Evolutionary conservation across 2,329 filamentous ascomycete genomes (phyloP).

Genomic region (Aureobasidium sp.): DNA sequence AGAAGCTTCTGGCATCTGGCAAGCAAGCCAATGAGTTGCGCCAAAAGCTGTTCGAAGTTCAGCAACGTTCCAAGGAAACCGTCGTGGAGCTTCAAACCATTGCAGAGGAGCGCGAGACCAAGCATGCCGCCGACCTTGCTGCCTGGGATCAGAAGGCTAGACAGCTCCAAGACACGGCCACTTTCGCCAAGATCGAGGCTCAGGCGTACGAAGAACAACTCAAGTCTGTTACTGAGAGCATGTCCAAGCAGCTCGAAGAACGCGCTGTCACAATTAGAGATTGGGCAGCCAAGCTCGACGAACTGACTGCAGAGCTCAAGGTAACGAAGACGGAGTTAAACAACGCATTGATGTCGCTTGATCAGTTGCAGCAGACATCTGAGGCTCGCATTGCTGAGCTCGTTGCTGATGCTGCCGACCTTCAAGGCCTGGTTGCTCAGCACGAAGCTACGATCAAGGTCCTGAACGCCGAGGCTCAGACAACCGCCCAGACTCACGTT

Average conservation of each 20-base stretch:
- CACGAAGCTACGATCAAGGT: slow-evolving; percentile 20
- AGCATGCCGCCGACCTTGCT: slow-evolving; percentile 29
- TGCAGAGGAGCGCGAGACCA: slow-evolving; percentile 31
- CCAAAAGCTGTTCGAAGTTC: slow-evolving; percentile 38
- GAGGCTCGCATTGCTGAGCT: slow-evolving; percentile 21
- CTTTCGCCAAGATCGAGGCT: slow-evolving; percentile 28
- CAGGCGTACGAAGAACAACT: slow-evolving; percentile 29
- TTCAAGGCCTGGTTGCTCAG: slow-evolving; percentile 19
- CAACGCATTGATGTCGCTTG: slow-evolving; percentile 21
- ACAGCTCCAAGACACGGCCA: slow-evolving; percentile 29
- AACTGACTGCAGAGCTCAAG: slow-evolving; percentile 18
- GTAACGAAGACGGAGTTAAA: slow-evolving; percentile 15
- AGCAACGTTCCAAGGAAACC: slow-evolving; percentile 33
- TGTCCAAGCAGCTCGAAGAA: slow-evolving; percentile 19
- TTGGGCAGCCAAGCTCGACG: slow-evolving; percentile 15
- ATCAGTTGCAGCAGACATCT: slow-evolving; percentile 19
- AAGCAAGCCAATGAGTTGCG: slow-evolving; percentile 40
- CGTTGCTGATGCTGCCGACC: slow-evolving; percentile 19
- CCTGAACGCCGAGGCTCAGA: slow-evolving; percentile 20
- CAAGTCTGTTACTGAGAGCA: slow-evolving; percentile 21
- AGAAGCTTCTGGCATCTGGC: slow-evolving; percentile 33
- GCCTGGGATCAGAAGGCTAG: slow-evolving; percentile 30
- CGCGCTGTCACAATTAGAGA: slow-evolving; percentile 24
- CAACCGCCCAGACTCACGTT: slow-evolving; percentile 21
- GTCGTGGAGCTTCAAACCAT: slow-evolving; percentile 31